Base-by-base conservation (phyloP, 768 basidiomycete genomes). In the Panellus pusillus region DNA sequence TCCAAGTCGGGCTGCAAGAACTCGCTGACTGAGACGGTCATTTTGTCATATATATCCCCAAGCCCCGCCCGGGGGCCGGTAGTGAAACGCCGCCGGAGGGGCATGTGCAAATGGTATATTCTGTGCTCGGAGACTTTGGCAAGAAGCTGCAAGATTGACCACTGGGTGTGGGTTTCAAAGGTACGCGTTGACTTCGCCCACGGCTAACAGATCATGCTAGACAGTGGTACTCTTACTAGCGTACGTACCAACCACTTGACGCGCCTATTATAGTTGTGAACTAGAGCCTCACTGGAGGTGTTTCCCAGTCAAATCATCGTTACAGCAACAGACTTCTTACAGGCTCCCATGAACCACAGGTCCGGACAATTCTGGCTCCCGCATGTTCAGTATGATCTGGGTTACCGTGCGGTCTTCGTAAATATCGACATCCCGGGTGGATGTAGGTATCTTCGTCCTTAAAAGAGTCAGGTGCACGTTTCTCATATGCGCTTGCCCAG, bases 371-470 rank as follows among this genome's bases (percentile, higher is more conserved):
- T 42, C 74, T 98, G 4, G 79, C 82, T 45, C 86, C 83, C 50
- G 87, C 86, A 9, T 87, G 87, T 65, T 32, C 75, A 87, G 61
- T 92, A 91, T 14, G 96, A 95, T 3, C 74, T 97, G 41, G 94
- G 94, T 7, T 96, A 90, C 69, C 80, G 97, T 51, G 95, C 83
- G 2, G 87, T 90, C 11, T 93, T 98, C 11, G 80, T 95, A 66
- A 97, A 96, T 72, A 94, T 91, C 71, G 82, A n/a, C n/a, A n/a
- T n/a, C n/a, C n/a, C n/a, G n/a, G n/a, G 95, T 62, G 94, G 93
- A 63, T 95, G 93, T 90, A 63, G 63, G 87, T 81, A 4, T 50
- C 24, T 36, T 44, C 37, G 44, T 48, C 19, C 57, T 52, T 47
- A 37, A 36, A 24, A n/a, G n/a, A n/a, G n/a, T n/a, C n/a, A n/a